Base-by-base conservation (phyloP, 371 early-diverging fungal genomes). In the Actinomortierella ambigua region DNA sequence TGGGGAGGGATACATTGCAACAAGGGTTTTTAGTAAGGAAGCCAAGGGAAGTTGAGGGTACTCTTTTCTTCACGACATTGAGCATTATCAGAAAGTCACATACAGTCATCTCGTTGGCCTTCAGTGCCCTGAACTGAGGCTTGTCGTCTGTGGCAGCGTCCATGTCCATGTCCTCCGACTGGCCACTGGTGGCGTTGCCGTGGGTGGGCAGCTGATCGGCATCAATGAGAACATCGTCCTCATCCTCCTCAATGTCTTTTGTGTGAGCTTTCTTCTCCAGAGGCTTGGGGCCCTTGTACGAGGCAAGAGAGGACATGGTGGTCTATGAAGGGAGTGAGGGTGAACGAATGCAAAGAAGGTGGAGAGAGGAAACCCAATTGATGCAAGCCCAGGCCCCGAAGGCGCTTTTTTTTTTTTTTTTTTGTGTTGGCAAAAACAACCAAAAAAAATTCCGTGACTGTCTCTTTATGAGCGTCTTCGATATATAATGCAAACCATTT, bases 201-300 rank as follows among this genome's bases (percentile, higher is more conserved):
- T 63, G 69, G 48, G 78, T 75, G 51, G 86, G 84, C 53, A 88
- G 66, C 68, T 82, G 81, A 51, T 79, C 82, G 51, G 90, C 77
- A 39, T 85, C 85, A 54, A 88, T 88, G 53, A 88, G 52, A 18
- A 88, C 82, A 69, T 88, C 88, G 20, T 86, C 83, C 47, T 83
- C 86, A 27, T 81, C 79, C 40, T 76, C 77, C 20, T 78, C 80
- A 48, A 78, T 71, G 50, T 68, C 61, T 57, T 75, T 79, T 15
- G 69, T 76, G 67, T 71, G 64, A 46, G 80, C 70, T 64, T 82
- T 75, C 67, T 83, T 83, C 58, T 81, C 77, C 43, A 82, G 76
- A 24, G 83, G 69, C 34, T 79, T 79, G 15, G 86, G 84, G 61
- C 84, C 86, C 61, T 83, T 84, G 69, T 81, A 80, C 27, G 82